A percentile compares a stretch with the other conserved stretches of the same genome.
Evolutionary conservation across 2,329 filamentous ascomycete species (phyloP).

Genomic region (Diplodia sapinea): DNA sequence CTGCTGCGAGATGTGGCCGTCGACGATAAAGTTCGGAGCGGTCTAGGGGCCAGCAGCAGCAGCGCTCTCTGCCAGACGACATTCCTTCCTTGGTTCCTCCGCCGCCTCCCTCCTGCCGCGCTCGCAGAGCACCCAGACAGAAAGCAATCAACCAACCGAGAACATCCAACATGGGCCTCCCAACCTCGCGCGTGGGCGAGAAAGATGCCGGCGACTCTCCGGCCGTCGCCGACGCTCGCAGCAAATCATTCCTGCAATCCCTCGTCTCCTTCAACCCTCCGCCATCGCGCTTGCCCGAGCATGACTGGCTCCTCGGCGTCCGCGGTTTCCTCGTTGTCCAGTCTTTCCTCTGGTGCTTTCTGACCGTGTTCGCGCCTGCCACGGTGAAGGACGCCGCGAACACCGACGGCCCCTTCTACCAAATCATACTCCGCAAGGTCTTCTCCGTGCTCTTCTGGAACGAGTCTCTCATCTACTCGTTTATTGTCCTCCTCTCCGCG

Average conservation of each 20-base stretch:
- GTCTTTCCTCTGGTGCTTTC: conserved; percentile 54
- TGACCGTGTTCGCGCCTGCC: conserved; percentile 53
- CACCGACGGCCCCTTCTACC: conserved; percentile 47
- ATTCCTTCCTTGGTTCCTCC: not conserved
- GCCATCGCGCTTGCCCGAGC: conserved; percentile 29
- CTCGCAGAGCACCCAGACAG: not conserved
- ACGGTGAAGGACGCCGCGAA: conserved; percentile 46
- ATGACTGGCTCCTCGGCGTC: conserved; percentile 51
- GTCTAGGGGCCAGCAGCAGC: conserved; percentile 3
- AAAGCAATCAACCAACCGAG: conserved; percentile 17
- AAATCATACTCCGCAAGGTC: conserved; percentile 52
- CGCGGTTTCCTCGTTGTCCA: conserved; percentile 53
- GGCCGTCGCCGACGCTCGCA: not conserved
- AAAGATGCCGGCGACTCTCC: conserved; percentile 11
- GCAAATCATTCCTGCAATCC: conserved; percentile 4
- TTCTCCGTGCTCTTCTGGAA: conserved; percentile 56
- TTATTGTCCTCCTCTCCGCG: conserved; percentile 55
- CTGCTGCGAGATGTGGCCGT: conserved; percentile 10
- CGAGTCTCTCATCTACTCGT: conserved; percentile 52
- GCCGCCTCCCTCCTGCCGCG: conserved; percentile 1
- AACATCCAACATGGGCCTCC: conserved; percentile 21
- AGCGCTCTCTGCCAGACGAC: conserved; percentile 10
- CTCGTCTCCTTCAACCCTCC: conserved; percentile 30
- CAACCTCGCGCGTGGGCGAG: conserved; percentile 7
- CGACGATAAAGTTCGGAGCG: conserved; percentile 20